Percentiles rank a stretch among this genome's conserved stretches.
phyloP scores from a whole-genome alignment of 768 basidiomycete species.

The Strobilomyces confusus region DNA sequence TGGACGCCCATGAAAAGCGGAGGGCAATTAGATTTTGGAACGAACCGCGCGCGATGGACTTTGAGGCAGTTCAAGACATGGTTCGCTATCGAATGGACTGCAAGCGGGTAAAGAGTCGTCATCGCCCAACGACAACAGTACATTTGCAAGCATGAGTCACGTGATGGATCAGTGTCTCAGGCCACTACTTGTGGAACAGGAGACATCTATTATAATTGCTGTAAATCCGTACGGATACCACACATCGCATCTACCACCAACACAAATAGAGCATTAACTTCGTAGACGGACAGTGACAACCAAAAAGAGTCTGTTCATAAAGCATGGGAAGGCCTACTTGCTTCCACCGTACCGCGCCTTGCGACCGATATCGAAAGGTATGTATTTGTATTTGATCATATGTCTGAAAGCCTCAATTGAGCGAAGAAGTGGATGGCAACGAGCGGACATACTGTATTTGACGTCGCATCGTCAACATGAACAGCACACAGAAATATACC shows the following conservation, averaged over 20 bases:
- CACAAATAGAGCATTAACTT: conserved; percentile 13
- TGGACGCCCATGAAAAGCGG: conserved; percentile 87
- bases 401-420: conserved; percentile 52
- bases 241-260: conserved; percentile 18
- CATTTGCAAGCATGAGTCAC: conserved; percentile 6
- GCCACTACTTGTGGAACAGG: too few relatives aligned
- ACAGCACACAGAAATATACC: conserved; percentile 94
- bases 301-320: conserved; percentile 5
- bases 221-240: conserved; percentile 29
- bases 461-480: conserved; percentile 90
- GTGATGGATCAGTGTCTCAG: conserved; percentile 6
- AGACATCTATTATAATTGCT: conserved; percentile 20
- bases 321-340: conserved; percentile 32
- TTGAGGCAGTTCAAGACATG: conserved; percentile 39
- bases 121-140: conserved; percentile 5
- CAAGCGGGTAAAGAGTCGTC: conserved; percentile 23
- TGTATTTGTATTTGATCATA: conserved; percentile 98
- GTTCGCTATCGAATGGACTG: conserved; percentile 35
- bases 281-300: conserved; percentile 6
- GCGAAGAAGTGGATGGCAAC: neutral
- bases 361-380: conserved; percentile 93
- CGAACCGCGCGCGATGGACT: conserved; percentile 25
- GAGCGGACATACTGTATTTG: conserved; percentile 78
- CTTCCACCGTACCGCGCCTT: conserved; percentile 79
- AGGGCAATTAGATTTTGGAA: conserved; percentile 6